Percentiles rank a stretch among this genome's conserved stretches.
Evolutionary conservation across 768 basidiomycete species (phyloP).

Genomic region (Russula lepida): DNA sequence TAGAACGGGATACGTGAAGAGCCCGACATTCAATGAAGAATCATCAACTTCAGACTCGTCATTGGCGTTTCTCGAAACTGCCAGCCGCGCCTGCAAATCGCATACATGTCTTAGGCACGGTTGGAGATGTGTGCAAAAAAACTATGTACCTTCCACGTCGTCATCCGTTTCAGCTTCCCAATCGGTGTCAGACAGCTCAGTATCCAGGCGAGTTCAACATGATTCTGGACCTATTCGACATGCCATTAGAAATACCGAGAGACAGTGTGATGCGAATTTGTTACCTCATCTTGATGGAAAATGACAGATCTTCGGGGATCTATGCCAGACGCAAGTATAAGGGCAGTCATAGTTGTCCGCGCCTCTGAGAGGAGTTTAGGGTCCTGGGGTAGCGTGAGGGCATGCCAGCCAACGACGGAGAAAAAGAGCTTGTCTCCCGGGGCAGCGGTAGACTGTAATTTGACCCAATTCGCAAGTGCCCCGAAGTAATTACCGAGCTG

Average conservation of each 20-base stretch:
- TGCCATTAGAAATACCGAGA: not conserved
- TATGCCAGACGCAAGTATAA: conserved; percentile 77
- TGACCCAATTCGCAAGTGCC: conserved; percentile 84
- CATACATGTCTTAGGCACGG: not conserved
- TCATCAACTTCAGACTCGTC: conserved; percentile 76
- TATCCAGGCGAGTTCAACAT: conserved; percentile 86
- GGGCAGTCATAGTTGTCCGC: conserved; percentile 70
- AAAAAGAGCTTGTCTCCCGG: conserved; percentile 63
- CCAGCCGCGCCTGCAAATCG: conserved; percentile 58
- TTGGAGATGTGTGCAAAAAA: conserved; percentile 1
- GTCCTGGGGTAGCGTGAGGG: conserved; percentile 86
- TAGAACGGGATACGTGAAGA: conserved; percentile 88
- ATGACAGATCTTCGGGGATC: conserved; percentile 65
- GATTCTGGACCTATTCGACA: conserved; percentile 57
- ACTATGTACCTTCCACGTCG: conserved; percentile 81
- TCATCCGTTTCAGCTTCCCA: conserved; percentile 82
- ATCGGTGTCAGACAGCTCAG: conserved; percentile 78
- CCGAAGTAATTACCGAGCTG: conserved; percentile 94
- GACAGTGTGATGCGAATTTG: not conserved
- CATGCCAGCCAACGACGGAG: conserved; percentile 91
- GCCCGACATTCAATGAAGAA: conserved; percentile 68
- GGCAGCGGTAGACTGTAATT: conserved; percentile 53
- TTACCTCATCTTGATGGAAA: conserved; percentile 86
- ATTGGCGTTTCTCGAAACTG: conserved; percentile 62
- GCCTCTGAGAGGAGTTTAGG: conserved; percentile 53